Evolutionary conservation across 2,329 filamentous ascomycete genomes (phyloP).

Genomic region (Nannizziopsis barbatae): DNA sequence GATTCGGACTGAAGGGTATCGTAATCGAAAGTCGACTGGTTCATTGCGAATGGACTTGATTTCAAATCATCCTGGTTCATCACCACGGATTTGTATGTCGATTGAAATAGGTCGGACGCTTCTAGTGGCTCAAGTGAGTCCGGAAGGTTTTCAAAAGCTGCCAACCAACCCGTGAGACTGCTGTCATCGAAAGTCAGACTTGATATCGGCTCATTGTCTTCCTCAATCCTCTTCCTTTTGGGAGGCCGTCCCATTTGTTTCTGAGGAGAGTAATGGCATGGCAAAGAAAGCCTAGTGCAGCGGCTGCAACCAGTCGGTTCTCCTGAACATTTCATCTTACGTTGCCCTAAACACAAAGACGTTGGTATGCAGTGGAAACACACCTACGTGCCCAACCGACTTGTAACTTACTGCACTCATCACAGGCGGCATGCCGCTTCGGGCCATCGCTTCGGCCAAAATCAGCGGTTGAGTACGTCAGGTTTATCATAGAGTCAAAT

Average conservation of each 20-base stretch:
- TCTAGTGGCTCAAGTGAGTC: conserved; percentile 19
- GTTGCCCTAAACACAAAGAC: conserved; percentile 28
- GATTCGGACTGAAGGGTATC: not conserved
- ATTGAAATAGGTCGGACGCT: conserved; percentile 23
- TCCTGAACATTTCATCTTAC: conserved; percentile 41
- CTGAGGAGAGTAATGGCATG: conserved; percentile 38
- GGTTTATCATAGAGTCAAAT: conserved; percentile 1
- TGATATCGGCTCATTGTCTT: not conserved
- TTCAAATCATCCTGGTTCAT: conserved; percentile 11
- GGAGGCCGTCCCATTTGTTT: conserved; percentile 40
- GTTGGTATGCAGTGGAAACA: conserved; percentile 14
- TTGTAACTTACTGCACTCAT: conserved; percentile 37
- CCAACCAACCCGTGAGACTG: not conserved
- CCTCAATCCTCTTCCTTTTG: conserved; percentile 27
- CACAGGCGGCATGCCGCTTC: conserved; percentile 40
- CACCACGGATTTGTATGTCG: conserved; percentile 18
- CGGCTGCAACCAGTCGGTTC: conserved; percentile 34
- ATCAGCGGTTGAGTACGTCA: conserved; percentile 15
- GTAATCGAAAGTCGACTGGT: conserved; percentile 12
- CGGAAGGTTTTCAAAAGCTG: conserved; percentile 11
- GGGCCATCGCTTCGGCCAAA: conserved; percentile 9
- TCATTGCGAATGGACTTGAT: conserved; percentile 12
- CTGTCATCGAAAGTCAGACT: not conserved
- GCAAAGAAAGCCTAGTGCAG: conserved; percentile 33
- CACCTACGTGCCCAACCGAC: conserved; percentile 9